Percentiles rank a stretch among this genome's conserved stretches.
phyloP scores from a whole-genome alignment of 495 filamentous ascomycete species.

The Neurospora tetraspora region DNA sequence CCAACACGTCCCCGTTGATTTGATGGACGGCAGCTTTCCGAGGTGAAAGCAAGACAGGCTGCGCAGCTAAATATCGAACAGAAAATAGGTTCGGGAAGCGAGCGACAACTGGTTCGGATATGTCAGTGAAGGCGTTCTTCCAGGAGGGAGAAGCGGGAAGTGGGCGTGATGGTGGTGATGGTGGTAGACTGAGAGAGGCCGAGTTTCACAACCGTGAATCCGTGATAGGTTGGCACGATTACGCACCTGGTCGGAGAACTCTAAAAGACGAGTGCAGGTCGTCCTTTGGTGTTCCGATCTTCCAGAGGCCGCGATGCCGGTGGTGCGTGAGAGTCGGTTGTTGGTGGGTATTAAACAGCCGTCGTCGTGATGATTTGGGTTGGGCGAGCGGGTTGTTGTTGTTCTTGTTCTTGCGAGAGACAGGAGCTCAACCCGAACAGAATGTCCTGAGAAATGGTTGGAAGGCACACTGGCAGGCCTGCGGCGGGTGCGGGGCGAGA shows the following conservation, averaged over 20 bases:
- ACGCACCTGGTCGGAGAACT: constrained; percentile 10
- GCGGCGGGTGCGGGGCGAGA: not conserved
- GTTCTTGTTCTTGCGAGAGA: not conserved
- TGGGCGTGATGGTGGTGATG: constrained; percentile 1
- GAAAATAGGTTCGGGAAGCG: constrained; percentile 4
- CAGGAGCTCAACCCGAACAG: not conserved
- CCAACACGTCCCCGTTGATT: constrained; percentile 24
- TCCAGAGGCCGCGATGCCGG: not conserved
- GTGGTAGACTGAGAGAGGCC: too few species aligned
- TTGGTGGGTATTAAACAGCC: not conserved
- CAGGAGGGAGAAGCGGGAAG: not conserved
- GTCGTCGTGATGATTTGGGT: not conserved
- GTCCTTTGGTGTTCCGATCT: constrained; percentile 9
- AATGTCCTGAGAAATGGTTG: not conserved
- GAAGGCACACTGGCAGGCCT: not conserved
- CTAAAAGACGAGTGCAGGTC: constrained; percentile 30
- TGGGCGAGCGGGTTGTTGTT: not conserved
- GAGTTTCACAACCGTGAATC: too few species aligned
- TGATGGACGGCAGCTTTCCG: constrained; percentile 25
- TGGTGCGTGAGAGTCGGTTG: not conserved
- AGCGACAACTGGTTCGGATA: constrained; percentile 1
- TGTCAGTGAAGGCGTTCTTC: not conserved
- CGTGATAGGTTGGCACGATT: not conserved
- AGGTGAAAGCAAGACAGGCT: constrained; percentile 11
- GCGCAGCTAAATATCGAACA: not conserved